Base-by-base conservation (phyloP, 1,139 yeast species). In the Arxiozyma slooffiae region DNA sequence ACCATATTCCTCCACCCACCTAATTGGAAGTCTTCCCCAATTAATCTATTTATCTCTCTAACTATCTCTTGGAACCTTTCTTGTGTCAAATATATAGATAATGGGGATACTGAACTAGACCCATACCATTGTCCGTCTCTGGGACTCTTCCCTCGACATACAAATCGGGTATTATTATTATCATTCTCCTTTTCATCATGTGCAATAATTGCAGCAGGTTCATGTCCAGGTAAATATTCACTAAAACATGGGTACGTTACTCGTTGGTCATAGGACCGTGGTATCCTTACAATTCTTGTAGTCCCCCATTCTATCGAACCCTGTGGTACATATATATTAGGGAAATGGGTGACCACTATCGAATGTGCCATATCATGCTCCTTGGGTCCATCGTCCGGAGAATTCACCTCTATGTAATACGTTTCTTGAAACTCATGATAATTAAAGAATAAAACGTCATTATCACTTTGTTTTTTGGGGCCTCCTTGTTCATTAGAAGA, bases 381-480 rank as follows among this genome's bases (percentile, higher is more conserved):
- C 20, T 48, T 52, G 8, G 53, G 50, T 4, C 41, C 38, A 1
- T 44, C 38, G 3, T 24, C 44, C 6, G 55, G 51, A 7, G 53
- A 51, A 5, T 51, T 57, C 3, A 62, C 47, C 4, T 63, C 66
- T 26, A 63, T 58, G 62, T 70, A 74, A 44, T 67, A 66, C 2
- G 67, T 64, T 22, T 71, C 69, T 14, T 76, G 59, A 60, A 70
- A 80, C 62, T 83, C 89, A 59, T 83, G 87, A 59, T 81, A 81
- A 60, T 83, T 83, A 73, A 81, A 83, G 63, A 79, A 82, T 22
- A 89, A 89, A 62, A 81, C 83, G 62, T 83, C 89, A 46, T 81
- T 81, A n/a, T n/a, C n/a, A n/a, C n/a, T n/a, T n/a, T n/a, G n/a
- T n/a, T n/a, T n/a, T n/a, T n/a, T n/a, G n/a, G n/a, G n/a, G 14